Percentiles rank a stretch among this genome's conserved stretches.
Evolutionary conservation across 2,329 filamentous ascomycete genomes (phyloP).

Genomic region (Eutypa lata): DNA sequence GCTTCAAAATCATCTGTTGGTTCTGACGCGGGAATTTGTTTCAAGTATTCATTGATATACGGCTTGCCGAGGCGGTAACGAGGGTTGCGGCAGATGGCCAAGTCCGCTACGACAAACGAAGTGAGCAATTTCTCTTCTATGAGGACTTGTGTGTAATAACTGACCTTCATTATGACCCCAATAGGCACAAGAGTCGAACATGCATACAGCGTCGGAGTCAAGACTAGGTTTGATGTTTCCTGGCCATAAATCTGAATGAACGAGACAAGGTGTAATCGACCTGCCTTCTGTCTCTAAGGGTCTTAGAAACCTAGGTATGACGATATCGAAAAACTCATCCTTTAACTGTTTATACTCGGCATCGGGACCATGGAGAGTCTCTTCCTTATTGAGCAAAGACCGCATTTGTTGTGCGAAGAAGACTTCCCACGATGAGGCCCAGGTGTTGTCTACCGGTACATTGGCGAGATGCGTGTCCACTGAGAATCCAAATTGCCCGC

Average conservation of each 20-base stretch:
- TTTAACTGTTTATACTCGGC: slow-evolving; percentile 14
- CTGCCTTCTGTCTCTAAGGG: slow-evolving; percentile 21
- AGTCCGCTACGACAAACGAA: slow-evolving; percentile 9
- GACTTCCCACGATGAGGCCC: slow-evolving; percentile 20
- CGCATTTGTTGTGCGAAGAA: slow-evolving; percentile 15
- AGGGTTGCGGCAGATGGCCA: slow-evolving; percentile 23
- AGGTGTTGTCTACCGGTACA: slow-evolving; percentile 15
- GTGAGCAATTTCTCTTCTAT: no score
- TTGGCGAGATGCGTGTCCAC: slow-evolving; percentile 11
- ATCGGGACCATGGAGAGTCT: slow-evolving; percentile 7
- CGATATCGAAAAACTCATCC: slow-evolving; percentile 13
- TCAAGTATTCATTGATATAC: slow-evolving; percentile 24
- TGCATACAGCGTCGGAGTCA: slow-evolving; percentile 9
- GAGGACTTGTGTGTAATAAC: not conserved
- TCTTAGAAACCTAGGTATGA: slow-evolving; percentile 20
- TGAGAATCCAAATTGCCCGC: slow-evolving; percentile 19
- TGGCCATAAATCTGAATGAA: slow-evolving; percentile 24
- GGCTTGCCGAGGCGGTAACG: slow-evolving; percentile 19
- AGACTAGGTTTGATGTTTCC: slow-evolving; percentile 18
- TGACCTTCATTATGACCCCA: slow-evolving; percentile 25
- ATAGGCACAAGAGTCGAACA: slow-evolving; percentile 19
- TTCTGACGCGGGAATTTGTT: slow-evolving; percentile 21
- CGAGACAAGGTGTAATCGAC: slow-evolving; percentile 17
- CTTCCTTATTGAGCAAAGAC: slow-evolving; percentile 16
- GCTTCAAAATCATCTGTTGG: slow-evolving; percentile 25